phyloP scores from a whole-genome alignment of 1,139 yeast genomes.

The Pichia terricola region DNA sequence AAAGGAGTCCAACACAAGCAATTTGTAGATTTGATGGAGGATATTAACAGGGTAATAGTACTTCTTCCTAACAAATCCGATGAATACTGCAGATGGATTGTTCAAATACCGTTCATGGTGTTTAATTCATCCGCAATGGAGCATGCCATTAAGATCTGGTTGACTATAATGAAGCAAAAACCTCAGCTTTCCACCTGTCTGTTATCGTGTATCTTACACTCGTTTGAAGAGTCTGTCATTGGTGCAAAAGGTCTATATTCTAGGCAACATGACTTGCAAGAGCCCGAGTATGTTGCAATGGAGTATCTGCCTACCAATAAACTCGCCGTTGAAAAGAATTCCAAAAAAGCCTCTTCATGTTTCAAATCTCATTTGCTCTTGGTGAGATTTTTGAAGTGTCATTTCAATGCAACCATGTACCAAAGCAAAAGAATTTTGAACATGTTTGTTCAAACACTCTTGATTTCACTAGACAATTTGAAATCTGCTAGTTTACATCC shows the following conservation, averaged over 20 bases:
- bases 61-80: slow-evolving; percentile 38
- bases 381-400: slow-evolving; percentile 63
- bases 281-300: slow-evolving; percentile 67
- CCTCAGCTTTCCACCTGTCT: slow-evolving; percentile 49
- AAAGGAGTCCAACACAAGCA: slow-evolving; percentile 16
- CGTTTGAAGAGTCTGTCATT: slow-evolving; percentile 62
- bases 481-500: slow-evolving; percentile 70
- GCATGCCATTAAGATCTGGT: slow-evolving; percentile 70
- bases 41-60: slow-evolving; percentile 37
- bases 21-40: slow-evolving; percentile 36
- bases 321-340: slow-evolving; percentile 43
- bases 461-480: slow-evolving; percentile 49
- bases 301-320: slow-evolving; percentile 84
- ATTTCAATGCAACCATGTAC: slow-evolving; percentile 70
- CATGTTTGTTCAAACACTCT: slow-evolving; percentile 54
- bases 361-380: slow-evolving; percentile 69
- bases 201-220: slow-evolving; percentile 55
- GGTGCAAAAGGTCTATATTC: slow-evolving; percentile 59
- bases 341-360: slow-evolving; percentile 38
- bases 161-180: slow-evolving; percentile 66
- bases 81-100: slow-evolving; percentile 48
- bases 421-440: slow-evolving; percentile 66
- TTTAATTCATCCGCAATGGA: slow-evolving; percentile 57
- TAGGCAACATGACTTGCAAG: slow-evolving; percentile 43
- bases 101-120: slow-evolving; percentile 59